A percentile compares a stretch with the other conserved stretches of the same genome.
Evolutionary conservation across 805 yeast genomes (phyloP).

Genomic region (Scheffersomyces amazonensis): DNA sequence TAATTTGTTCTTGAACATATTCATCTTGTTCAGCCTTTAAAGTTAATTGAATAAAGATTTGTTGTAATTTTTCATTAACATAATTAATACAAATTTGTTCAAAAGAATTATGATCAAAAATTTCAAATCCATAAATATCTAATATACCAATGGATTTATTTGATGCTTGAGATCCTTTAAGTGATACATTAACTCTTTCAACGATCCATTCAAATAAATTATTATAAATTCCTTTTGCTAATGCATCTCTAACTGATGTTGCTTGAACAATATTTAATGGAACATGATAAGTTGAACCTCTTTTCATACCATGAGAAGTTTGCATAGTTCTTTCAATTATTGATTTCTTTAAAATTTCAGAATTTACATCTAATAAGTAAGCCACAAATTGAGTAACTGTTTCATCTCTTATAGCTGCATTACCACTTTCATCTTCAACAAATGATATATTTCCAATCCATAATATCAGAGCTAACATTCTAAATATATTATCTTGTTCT

Average conservation of each 20-base stretch:
- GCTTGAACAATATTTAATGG: slow-evolving; percentile 93
- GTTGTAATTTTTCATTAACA: slow-evolving; percentile 94
- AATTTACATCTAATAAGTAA: slow-evolving; percentile 78
- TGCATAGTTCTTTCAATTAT: slow-evolving; percentile 81
- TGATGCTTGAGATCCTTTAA: slow-evolving; percentile 40
- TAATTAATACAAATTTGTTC: slow-evolving; percentile 95
- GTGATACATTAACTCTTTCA: slow-evolving; percentile 78
- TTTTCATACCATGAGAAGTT: slow-evolving; percentile 81
- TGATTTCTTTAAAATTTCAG: slow-evolving; percentile 61
- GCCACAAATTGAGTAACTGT: slow-evolving; percentile 96
- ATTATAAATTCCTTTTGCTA: slow-evolving; percentile 91
- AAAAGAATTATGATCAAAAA: slow-evolving; percentile 90
- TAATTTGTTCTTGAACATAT: slow-evolving; percentile 88
- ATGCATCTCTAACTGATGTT: slow-evolving; percentile 89
- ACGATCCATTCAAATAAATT: slow-evolving; percentile 97
- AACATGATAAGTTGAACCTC: slow-evolving; percentile 93
- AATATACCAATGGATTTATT: slow-evolving; percentile 83
- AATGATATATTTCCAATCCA: slow-evolving; percentile 96
- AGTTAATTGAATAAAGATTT: slow-evolving; percentile 92
- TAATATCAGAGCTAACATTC: slow-evolving; percentile 76
- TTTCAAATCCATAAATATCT: slow-evolving; percentile 96
- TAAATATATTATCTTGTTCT: slow-evolving; percentile 90
- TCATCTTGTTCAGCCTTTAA: slow-evolving; percentile 97
- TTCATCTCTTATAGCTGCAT: slow-evolving; percentile 75
- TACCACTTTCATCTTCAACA: slow-evolving; percentile 81